phyloP scores from a whole-genome alignment of 805 yeast genomes.

The Wickerhamiella slavikovae region DNA sequence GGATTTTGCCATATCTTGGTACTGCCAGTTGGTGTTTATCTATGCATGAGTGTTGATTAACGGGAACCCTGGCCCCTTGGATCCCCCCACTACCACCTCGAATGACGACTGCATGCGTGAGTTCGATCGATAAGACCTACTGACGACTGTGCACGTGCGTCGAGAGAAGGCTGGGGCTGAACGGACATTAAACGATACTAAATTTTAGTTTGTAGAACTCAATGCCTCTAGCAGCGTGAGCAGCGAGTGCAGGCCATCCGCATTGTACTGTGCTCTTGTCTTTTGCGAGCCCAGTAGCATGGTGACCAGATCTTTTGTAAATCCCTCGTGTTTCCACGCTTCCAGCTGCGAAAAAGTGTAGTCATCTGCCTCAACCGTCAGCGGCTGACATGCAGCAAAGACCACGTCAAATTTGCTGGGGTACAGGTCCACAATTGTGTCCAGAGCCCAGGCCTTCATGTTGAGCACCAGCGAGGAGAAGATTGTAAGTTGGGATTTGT shows the following conservation, averaged over 20 bases:
- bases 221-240: conserved; percentile 11
- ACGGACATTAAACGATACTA: too few species aligned
- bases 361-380: conserved; percentile 15
- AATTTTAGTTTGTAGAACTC: too few species aligned
- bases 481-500: conserved; percentile 47
- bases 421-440: conserved; percentile 5
- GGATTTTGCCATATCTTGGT: too few species aligned
- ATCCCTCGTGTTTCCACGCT: conserved; percentile 3
- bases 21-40: too few species aligned
- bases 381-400: conserved; percentile 12
- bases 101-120: too few species aligned
- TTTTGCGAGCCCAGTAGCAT: conserved; percentile 15
- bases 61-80: too few species aligned
- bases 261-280: conserved; percentile 14
- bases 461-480: conserved; percentile 39
- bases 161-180: too few species aligned
- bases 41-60: too few species aligned
- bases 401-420: conserved; percentile 10
- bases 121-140: too few species aligned
- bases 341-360: conserved; percentile 15
- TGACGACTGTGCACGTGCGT: too few species aligned
- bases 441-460: conserved; percentile 14
- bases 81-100: too few species aligned
- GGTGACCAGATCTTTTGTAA: conserved; percentile 10
- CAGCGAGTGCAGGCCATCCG: conserved; percentile 17